phyloP scores from a whole-genome alignment of 352 stramenopile species.

The Salisapilia sapeloensis region DNA sequence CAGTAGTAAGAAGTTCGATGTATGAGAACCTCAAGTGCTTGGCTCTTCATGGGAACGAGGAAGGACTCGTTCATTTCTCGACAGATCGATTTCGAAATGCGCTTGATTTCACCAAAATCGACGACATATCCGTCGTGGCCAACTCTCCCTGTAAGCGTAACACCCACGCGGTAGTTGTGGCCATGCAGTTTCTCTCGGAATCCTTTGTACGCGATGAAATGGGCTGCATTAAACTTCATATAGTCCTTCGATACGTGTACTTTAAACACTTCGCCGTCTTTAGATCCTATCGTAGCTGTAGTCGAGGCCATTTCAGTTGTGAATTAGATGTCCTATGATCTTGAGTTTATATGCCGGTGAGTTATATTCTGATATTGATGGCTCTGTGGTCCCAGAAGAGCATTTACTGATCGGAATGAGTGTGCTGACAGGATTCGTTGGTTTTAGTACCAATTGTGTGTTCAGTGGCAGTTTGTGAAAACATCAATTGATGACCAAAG shows the following conservation, averaged over 20 bases:
- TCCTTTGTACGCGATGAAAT: slow-evolving; percentile 84
- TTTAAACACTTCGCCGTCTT: slow-evolving; percentile 60
- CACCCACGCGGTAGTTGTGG: slow-evolving; percentile 94
- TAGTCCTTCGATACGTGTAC: slow-evolving; percentile 82
- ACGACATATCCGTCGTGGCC: slow-evolving; percentile 92
- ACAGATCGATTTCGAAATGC: slow-evolving; percentile 87
- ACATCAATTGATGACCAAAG: too few species aligned
- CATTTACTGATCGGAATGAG: too few species aligned
- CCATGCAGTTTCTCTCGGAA: slow-evolving; percentile 95
- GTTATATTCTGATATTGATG: too few species aligned
- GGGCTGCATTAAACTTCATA: slow-evolving; percentile 84
- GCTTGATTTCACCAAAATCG: slow-evolving; percentile 97
- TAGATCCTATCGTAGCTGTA: background rate
- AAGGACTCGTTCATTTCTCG: slow-evolving; percentile 96
- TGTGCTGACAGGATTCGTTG: too few species aligned
- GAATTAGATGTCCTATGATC: too few species aligned
- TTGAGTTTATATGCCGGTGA: too few species aligned
- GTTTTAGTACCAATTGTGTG: too few species aligned
- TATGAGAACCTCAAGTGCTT: slow-evolving; percentile 87
- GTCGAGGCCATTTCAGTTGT: too few species aligned
- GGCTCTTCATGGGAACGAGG: slow-evolving; percentile 89
- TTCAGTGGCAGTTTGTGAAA: too few species aligned
- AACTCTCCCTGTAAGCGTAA: slow-evolving; percentile 79
- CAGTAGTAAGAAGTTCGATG: background rate
- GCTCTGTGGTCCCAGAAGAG: too few species aligned